phyloP scores from a whole-genome alignment of 352 stramenopile species.

The Chrysophaeum taylorii region DNA sequence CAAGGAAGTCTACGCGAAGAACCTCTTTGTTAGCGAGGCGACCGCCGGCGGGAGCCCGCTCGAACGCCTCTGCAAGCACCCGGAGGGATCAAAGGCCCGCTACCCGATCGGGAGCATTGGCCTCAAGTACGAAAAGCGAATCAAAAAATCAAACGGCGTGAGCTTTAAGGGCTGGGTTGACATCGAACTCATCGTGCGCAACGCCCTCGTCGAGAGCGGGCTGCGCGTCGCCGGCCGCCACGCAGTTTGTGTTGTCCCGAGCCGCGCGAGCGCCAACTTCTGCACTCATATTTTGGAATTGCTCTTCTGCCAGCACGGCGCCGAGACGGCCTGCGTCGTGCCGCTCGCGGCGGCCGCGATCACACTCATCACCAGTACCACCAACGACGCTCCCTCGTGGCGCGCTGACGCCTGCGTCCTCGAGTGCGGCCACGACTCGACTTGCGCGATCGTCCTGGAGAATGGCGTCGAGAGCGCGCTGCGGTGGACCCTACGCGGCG shows the following conservation, averaged over 20 bases:
- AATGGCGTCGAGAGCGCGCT: neutral
- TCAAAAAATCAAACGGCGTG: neutral
- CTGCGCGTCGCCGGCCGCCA: neutral
- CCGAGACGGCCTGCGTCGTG: neutral
- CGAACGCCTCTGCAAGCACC: neutral
- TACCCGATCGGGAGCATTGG: neutral
- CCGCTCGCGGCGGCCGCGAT: neutral
- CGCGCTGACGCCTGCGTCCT: neutral
- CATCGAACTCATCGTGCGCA: neutral
- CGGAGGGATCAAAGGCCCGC: neutral
- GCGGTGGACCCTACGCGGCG: neutral
- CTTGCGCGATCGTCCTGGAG: neutral
- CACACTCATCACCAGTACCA: neutral
- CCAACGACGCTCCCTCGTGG: too few relatives aligned
- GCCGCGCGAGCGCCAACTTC: neutral
- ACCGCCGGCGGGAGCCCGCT: neutral
- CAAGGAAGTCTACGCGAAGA: neutral
- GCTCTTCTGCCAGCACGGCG: neutral
- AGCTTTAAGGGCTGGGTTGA: neutral
- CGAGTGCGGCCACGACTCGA: constrained; percentile 3
- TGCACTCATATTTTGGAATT: neutral
- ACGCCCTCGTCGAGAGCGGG: neutral
- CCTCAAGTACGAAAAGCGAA: neutral
- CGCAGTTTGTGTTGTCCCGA: neutral
- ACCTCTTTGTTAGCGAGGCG: too few relatives aligned